Evolutionary conservation across 805 yeast genomes (phyloP), one percentile per base, ranked within the genome.

Genomic region (Wickerhamia fluorescens): DNA sequence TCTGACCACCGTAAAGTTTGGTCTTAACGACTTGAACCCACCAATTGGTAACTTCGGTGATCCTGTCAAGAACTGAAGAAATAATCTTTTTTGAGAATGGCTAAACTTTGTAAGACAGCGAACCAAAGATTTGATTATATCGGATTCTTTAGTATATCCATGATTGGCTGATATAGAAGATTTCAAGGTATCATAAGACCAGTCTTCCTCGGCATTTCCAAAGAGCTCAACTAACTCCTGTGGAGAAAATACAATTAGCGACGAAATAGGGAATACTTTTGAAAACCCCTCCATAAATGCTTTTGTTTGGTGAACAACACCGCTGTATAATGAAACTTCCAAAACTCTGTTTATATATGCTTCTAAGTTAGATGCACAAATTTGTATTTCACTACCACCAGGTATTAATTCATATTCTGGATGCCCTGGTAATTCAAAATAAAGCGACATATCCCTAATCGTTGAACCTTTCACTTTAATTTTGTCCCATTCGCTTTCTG

Each of bases 21-120:
- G 98, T 25, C 71, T 68, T 31, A 89, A 60, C 1, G 82, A 71
- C 42, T 79, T 80, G 61, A 89, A 89, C 0, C 97, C 97, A 1
- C 97, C 97, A 46, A 86, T 72, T 1, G 98, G 98, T 27, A 92
- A 56, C 38, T 78, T 84, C 5, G 97, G 96, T 1, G 96, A 76
- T 0, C 97, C 97, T 0, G 97, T 89, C 36, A 88, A 60, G 51
- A 89, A 89, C 51, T 85, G 95, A 25, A 87, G 56, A 46, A 89
- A 89, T 19, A 66, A 56, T 20, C 96, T 66, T 36, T 81, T 74
- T 37, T 86, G 82, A 1, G 56, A 49, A 2, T 42, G 41, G 17
- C 55, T 47, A 37, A 87, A 79, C 5, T 60, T 58, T 3, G 71
- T 49, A 71, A 92, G 62, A 2, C 84, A 63, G 20, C 65, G 63